These are phyloP conservation scores for Solanum pinnatisectum DNA, from an alignment of 257 asterid genomes.

Conservation along the genomic window DNA sequence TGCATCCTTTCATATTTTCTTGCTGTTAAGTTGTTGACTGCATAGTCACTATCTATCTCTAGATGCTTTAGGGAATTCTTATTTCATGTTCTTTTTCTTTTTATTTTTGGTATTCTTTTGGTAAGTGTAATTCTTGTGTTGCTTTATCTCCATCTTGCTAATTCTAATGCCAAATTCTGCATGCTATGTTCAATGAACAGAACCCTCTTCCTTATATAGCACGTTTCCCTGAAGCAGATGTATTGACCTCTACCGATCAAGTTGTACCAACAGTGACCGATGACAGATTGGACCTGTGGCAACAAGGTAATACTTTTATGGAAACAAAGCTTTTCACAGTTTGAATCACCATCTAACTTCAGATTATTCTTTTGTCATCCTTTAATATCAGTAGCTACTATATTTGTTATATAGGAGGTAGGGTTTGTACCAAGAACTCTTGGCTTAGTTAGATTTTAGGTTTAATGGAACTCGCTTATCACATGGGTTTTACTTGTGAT, in stretches of 20 bases:
- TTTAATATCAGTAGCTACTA: background rate
- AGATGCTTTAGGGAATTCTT: background rate
- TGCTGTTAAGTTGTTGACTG: background rate
- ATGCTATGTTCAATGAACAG: slow-evolving; percentile 41
- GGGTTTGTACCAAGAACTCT: background rate
- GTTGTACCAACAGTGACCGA: slow-evolving; percentile 84
- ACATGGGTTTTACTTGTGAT: background rate
- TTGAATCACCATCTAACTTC: background rate
- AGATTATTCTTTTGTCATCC: background rate
- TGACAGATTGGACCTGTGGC: slow-evolving; percentile 90
- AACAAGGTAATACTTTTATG: slow-evolving; percentile 46
- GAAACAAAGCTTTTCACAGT: slow-evolving; percentile 7
- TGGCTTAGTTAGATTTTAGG: background rate
- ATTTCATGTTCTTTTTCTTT: background rate
- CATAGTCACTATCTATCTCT: background rate
- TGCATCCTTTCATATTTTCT: background rate
- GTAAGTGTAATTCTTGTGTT: background rate
- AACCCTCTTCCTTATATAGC: slow-evolving; percentile 94
- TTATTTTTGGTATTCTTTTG: background rate
- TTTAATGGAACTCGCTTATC: background rate
- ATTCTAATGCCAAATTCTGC: slow-evolving; percentile 2
- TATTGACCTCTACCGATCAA: slow-evolving; percentile 92
- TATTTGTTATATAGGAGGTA: background rate
- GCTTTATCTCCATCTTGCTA: background rate
- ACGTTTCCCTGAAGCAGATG: slow-evolving; percentile 95